phyloP scores from a whole-genome alignment of 2,329 filamentous ascomycete species.

The Penicillium decumbens region DNA sequence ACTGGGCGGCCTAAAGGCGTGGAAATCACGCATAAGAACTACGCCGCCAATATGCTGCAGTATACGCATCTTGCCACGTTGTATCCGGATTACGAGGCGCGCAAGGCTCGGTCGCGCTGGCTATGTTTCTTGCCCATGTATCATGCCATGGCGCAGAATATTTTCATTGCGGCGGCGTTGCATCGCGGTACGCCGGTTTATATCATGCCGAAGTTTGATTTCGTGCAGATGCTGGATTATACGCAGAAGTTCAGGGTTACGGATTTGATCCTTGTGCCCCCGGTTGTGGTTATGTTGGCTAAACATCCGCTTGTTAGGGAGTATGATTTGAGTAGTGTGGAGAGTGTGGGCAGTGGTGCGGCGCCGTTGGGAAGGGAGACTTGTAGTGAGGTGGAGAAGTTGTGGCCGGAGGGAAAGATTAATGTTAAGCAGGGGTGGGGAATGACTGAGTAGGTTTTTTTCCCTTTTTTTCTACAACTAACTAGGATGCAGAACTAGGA shows the following conservation, averaged over 20 bases:
- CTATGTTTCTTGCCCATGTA: conserved; percentile 74
- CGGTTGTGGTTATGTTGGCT: conserved; percentile 67
- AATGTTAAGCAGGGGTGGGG: conserved; percentile 73
- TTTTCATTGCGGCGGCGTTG: conserved; percentile 59
- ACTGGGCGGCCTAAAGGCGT: conserved; percentile 83
- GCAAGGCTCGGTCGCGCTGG: conserved; percentile 40
- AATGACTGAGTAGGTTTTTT: conserved; percentile 65
- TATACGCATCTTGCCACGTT: conserved; percentile 49
- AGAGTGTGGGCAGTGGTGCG: conserved; percentile 59
- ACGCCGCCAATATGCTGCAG: conserved; percentile 65
- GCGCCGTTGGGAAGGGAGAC: conserved; percentile 59
- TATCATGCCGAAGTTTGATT: conserved; percentile 74
- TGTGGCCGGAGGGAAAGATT: conserved; percentile 50
- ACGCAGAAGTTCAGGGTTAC: conserved; percentile 67
- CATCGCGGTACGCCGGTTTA: conserved; percentile 60
- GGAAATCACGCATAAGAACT: conserved; percentile 71
- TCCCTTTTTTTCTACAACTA: background rate
- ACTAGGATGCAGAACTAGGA: conserved; percentile 1
- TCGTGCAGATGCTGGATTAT: conserved; percentile 64
- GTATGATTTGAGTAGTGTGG: conserved; percentile 65
- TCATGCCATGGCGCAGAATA: conserved; percentile 68
- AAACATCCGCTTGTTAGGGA: conserved; percentile 64
- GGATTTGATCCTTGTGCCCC: conserved; percentile 63
- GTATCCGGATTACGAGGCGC: conserved; percentile 48
- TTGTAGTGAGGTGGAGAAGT: conserved; percentile 54